Conservation (phyloP, 2,329 filamentous ascomycete genomes). For the Clarireedia sp. region DNA sequence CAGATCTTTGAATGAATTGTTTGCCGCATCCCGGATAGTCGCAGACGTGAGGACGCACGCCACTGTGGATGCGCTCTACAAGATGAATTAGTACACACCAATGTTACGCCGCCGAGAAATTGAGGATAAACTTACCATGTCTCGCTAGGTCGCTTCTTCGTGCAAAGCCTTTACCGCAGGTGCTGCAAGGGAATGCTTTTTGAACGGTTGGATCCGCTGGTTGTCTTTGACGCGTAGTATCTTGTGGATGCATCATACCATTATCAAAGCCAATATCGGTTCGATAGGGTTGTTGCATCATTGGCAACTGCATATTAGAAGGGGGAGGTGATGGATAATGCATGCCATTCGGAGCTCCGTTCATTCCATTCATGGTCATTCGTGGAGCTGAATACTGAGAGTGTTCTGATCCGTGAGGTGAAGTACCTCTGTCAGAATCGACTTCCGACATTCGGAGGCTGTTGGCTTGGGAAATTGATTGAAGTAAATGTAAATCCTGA, state of each 20-base stretch:
- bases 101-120: no score
- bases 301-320: slow-evolving; percentile 30
- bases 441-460: slow-evolving; percentile 28
- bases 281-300: slow-evolving; percentile 29
- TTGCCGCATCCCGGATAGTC: slow-evolving; percentile 85
- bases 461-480: slow-evolving; percentile 29
- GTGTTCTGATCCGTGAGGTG: slow-evolving; percentile 30
- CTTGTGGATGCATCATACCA: slow-evolving; percentile 24
- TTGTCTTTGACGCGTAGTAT: slow-evolving; percentile 13
- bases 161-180: slow-evolving; percentile 86
- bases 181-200: slow-evolving; percentile 83
- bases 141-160: slow-evolving; percentile 87
- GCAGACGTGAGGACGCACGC: slow-evolving; percentile 84
- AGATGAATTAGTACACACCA: slow-evolving; percentile 8
- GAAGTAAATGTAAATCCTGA: slow-evolving; percentile 29
- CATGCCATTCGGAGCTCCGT: slow-evolving; percentile 24
- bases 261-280: slow-evolving; percentile 25
- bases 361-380: slow-evolving; percentile 27
- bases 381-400: slow-evolving; percentile 29
- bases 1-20: slow-evolving; percentile 94
- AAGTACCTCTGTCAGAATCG: slow-evolving; percentile 29
- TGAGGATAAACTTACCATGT: slow-evolving; percentile 60
- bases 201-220: slow-evolving; percentile 22
- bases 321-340: slow-evolving; percentile 30
- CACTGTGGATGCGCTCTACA: slow-evolving; percentile 89